Conservation (phyloP, 2,329 filamentous ascomycete species). For the Trichophyton simii region DNA sequence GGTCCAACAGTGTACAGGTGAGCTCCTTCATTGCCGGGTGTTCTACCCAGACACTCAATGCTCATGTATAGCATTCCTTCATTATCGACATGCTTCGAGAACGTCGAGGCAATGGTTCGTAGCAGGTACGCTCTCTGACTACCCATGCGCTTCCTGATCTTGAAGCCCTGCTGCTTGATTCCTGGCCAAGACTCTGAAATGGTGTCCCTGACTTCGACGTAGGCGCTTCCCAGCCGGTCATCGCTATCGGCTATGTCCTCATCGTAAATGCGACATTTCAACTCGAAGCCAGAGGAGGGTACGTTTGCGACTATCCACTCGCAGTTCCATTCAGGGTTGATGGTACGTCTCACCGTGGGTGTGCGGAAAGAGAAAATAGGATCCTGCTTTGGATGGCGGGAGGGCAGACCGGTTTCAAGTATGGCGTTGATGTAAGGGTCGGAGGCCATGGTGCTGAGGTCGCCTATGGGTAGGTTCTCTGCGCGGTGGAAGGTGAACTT, state of each 20-base stretch:
- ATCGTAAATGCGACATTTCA: conserved; percentile 81
- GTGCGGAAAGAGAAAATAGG: conserved; percentile 57
- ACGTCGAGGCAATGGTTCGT: conserved; percentile 52
- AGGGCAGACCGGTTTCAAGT: conserved; percentile 56
- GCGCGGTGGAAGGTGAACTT: conserved; percentile 76
- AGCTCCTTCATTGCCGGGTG: conserved; percentile 51
- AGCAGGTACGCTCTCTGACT: conserved; percentile 78
- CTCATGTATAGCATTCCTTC: conserved; percentile 60
- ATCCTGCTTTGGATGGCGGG: conserved; percentile 76
- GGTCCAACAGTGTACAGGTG: conserved; percentile 70
- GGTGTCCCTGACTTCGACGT: conserved; percentile 46
- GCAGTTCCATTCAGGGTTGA: conserved; percentile 68
- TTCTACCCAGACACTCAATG: conserved; percentile 64
- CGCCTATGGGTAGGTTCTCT: conserved; percentile 66
- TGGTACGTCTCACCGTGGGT: conserved; percentile 57
- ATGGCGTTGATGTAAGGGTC: conserved; percentile 74
- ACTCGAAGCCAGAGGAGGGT: conserved; percentile 62
- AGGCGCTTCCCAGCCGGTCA: conserved; percentile 77
- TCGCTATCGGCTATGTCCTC: conserved; percentile 79
- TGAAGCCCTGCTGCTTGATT: conserved; percentile 51
- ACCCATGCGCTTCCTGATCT: conserved; percentile 68
- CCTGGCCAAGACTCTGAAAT: conserved; percentile 57
- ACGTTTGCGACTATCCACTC: conserved; percentile 84
- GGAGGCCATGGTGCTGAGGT: conserved; percentile 62
- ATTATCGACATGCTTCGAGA: conserved; percentile 52